Conservation (phyloP, 75 land plant species). For the Cupressus sempervirens region DNA sequence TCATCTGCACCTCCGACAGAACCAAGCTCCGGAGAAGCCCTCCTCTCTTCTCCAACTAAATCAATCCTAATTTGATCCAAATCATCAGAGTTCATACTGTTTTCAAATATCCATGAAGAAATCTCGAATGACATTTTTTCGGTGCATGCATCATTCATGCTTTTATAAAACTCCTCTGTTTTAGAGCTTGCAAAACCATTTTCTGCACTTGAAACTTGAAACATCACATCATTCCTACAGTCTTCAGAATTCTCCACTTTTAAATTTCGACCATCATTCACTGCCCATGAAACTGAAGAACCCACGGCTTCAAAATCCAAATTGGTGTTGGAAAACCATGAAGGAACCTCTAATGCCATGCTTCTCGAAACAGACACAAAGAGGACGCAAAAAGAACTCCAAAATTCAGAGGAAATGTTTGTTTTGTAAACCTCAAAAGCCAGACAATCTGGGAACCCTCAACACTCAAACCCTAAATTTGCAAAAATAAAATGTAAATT, state of each 20-base stretch:
- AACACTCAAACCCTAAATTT: neutral
- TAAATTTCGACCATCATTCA: neutral
- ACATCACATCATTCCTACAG: neutral
- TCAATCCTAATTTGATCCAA: neutral
- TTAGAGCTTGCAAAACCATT: neutral
- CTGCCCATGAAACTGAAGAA: neutral
- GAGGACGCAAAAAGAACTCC: neutral
- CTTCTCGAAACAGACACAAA: neutral
- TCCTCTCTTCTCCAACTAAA: neutral
- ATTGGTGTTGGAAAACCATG: neutral
- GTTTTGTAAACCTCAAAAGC: neutral
- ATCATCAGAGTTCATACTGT: neutral
- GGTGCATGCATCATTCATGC: neutral
- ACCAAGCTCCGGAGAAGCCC: neutral
- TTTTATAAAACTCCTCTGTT: neutral
- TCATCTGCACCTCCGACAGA: neutral
- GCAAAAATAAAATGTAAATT: neutral
- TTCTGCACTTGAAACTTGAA: neutral
- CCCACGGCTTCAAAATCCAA: neutral
- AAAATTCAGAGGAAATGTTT: neutral
- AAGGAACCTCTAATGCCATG: slow-evolving; percentile 3
- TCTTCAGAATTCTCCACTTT: neutral
- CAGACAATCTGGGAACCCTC: neutral
- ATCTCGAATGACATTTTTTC: neutral
- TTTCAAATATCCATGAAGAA: neutral